These are phyloP conservation scores for Candida chauliodis DNA, from an alignment of 805 yeast genomes.

Conservation along the genomic window DNA sequence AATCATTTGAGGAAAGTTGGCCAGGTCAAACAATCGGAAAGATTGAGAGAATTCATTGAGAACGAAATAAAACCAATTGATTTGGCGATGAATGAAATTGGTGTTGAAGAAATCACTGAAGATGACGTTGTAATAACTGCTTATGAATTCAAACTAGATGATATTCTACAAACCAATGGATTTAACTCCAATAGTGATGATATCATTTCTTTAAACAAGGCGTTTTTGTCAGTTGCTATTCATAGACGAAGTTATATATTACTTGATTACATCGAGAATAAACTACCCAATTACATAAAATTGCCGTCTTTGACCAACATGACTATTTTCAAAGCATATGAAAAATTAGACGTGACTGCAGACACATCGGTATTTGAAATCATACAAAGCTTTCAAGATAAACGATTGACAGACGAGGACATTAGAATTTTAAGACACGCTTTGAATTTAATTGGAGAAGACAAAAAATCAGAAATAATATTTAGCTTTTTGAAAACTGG, in stretches of 20 bases:
- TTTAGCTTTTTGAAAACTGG: conserved; percentile 59
- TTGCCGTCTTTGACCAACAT: conserved; percentile 9
- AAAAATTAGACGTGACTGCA: conserved; percentile 35
- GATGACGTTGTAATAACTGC: conserved; percentile 74
- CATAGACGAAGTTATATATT: conserved; percentile 55
- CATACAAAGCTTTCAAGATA: conserved; percentile 49
- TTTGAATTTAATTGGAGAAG: conserved; percentile 51
- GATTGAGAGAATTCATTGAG: conserved; percentile 20
- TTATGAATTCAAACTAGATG: conserved; percentile 60
- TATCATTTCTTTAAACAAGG: conserved; percentile 43
- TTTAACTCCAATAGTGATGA: conserved; percentile 31
- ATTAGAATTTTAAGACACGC: conserved; percentile 56
- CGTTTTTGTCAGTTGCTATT: conserved; percentile 60
- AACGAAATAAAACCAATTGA: conserved; percentile 31
- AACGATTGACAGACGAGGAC: conserved; percentile 33
- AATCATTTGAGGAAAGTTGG: conserved; percentile 25
- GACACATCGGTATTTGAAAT: conserved; percentile 55
- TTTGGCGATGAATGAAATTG: conserved; percentile 33
- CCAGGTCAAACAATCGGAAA: conserved; percentile 19
- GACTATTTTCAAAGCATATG: conserved; percentile 35
- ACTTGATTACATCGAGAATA: conserved; percentile 49
- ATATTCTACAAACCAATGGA: conserved; percentile 33
- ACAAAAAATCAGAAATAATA: conserved; percentile 54
- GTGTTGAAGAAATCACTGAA: conserved; percentile 42
- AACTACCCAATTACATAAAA: conserved; percentile 30